Conservation (phyloP, 257 asterid species). For the Orobanche coerulescens region DNA sequence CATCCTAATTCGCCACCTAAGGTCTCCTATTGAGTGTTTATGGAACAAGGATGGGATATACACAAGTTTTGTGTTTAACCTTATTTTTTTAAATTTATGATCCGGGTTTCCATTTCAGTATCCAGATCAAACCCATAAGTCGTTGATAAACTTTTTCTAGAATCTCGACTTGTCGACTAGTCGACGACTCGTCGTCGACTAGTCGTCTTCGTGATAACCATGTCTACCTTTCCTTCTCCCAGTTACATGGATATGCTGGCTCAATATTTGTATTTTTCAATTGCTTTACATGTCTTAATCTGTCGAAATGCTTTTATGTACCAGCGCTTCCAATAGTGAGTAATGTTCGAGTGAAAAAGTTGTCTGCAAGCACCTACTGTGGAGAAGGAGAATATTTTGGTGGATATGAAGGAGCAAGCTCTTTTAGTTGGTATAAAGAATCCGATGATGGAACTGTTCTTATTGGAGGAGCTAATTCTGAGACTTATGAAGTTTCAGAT, state of each 20-base stretch:
- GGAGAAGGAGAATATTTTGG: conserved; percentile 95
- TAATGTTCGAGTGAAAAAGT: conserved; percentile 46
- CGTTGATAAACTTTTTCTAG: too few species aligned
- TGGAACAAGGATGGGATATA: too few species aligned
- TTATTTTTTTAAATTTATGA: too few species aligned
- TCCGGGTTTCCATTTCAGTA: too few species aligned
- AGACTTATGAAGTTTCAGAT: conserved; percentile 76
- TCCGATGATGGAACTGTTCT: conserved; percentile 56
- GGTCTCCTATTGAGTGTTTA: too few species aligned
- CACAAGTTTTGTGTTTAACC: too few species aligned
- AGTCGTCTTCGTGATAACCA: too few species aligned
- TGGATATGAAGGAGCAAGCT: conserved; percentile 85
- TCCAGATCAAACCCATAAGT: too few species aligned
- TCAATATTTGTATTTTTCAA: neutral
- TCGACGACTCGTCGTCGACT: too few species aligned
- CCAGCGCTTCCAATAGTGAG: conserved; percentile 80
- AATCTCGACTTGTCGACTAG: too few species aligned
- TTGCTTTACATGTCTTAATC: conserved; percentile 16
- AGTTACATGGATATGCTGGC: neutral
- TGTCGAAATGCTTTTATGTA: conserved; percentile 25
- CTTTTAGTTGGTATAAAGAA: conserved; percentile 86
- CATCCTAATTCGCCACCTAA: too few species aligned
- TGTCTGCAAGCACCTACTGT: conserved; percentile 52
- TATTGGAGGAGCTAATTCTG: conserved; percentile 65
- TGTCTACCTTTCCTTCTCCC: conserved; percentile 5